phyloP scores from a whole-genome alignment of 495 filamentous ascomycete genomes.

The Penicillium pancosmium region DNA sequence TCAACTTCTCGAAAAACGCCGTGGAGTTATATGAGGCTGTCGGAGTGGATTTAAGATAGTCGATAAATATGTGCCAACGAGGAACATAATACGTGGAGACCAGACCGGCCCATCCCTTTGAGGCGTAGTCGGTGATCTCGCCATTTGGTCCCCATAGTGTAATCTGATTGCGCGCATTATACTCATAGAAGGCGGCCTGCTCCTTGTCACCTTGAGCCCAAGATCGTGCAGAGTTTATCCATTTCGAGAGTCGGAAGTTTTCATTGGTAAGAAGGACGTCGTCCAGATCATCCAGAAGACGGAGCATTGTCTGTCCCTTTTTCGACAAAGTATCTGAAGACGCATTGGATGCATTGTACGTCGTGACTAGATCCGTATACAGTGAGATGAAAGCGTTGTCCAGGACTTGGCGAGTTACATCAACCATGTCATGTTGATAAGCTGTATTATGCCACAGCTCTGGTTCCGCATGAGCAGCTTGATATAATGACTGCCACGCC shows the following conservation, averaged over 20 bases:
- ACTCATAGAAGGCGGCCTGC: constrained; percentile 45
- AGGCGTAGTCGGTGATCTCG: constrained; percentile 54
- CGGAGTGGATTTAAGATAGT: constrained; percentile 42
- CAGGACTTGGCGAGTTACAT: constrained; percentile 54
- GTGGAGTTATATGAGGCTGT: constrained; percentile 36
- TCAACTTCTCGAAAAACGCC: constrained; percentile 27
- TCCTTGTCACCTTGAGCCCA: constrained; percentile 30
- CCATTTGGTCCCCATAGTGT: constrained; percentile 56
- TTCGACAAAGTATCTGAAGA: constrained; percentile 20
- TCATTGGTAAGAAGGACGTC: constrained; percentile 46
- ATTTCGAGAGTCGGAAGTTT: constrained; percentile 47
- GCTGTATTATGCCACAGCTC: constrained; percentile 48
- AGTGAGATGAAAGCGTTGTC: constrained; percentile 47
- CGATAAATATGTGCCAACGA: constrained; percentile 51
- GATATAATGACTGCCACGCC: constrained; percentile 45
- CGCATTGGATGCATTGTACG: constrained; percentile 31
- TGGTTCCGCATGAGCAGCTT: constrained; percentile 36
- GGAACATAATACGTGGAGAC: constrained; percentile 51
- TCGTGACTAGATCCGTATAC: constrained; percentile 41
- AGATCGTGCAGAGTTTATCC: constrained; percentile 44
- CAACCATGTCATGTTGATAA: constrained; percentile 53
- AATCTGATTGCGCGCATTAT: constrained; percentile 56
- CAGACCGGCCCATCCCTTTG: constrained; percentile 52
- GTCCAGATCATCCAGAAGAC: constrained; percentile 43
- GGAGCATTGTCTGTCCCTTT: constrained; percentile 32